Base-by-base conservation (phyloP, 768 basidiomycete species). In the Punctularia strigosozonata region DNA sequence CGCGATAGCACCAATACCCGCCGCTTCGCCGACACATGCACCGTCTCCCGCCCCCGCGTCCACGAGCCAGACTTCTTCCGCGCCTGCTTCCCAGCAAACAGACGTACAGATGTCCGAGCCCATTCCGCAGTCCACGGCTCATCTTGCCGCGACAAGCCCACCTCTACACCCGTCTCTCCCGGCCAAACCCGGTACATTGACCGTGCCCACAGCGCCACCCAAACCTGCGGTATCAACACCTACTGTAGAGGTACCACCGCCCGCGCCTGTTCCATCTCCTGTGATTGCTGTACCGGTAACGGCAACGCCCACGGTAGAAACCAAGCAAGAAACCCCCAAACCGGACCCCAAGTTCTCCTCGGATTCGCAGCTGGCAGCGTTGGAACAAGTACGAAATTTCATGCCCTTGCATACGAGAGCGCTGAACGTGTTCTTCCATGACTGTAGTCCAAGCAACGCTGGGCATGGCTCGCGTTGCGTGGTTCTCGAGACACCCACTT, bases 391-490 rank as follows among this genome's bases (percentile, higher is more conserved):
- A 51, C 46, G 48, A 48, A 31, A 41, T n/a, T 36, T 40, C 30
- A 37, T 35, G 22, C 38, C n/a, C n/a, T 23, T 15, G 12, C 14
- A 19, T 23, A 6, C 17, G 41, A 26, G 28, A 10, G 15, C 15
- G 28, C 28, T 30, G 28, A 30, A 10, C 28, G 28, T 30, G 15
- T 30, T 30, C 28, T 30, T 30, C 10, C 10, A 10, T 30, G 10
- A 47, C 32, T 42, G 15, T 50, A 88, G 87, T 78, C 75, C 57
- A 84, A 86, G 48, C 71, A 78, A 44, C 73, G 81, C 3, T 75
- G 77, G 68, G 64, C 83, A 4, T 91, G 88, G 87, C 68, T 88
- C 14, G 81, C 80, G 6, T 68, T 90, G 42, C 80, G 87, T 15
- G 70, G 74, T 30, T 75, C 82, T 39, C 79, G 86, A 25, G 77